phyloP scores from a whole-genome alignment of 1,139 yeast species.

The Geotrichum australiense region DNA sequence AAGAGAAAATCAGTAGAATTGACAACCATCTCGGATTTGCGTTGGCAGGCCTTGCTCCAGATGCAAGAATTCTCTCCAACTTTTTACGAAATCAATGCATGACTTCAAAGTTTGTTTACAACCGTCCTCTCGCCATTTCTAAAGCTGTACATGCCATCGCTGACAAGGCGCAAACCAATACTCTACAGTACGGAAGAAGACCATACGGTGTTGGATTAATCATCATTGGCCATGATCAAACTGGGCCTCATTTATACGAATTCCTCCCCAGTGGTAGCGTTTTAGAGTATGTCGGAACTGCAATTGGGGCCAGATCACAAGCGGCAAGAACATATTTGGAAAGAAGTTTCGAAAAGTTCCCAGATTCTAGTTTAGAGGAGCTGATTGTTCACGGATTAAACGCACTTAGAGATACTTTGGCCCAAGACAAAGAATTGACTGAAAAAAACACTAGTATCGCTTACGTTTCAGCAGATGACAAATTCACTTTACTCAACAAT shows the following conservation, averaged over 20 bases:
- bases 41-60: conserved; percentile 96
- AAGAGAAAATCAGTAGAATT: conserved; percentile 82
- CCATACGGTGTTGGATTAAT: conserved; percentile 97
- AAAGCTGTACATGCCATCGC: conserved; percentile 84
- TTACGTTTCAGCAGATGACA: conserved; percentile 73
- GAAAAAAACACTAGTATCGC: conserved; percentile 83
- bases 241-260: conserved; percentile 91
- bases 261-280: conserved; percentile 95
- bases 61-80: conserved; percentile 87
- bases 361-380: conserved; percentile 57
- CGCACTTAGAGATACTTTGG: conserved; percentile 87
- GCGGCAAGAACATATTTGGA: conserved; percentile 96
- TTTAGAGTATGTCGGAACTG: conserved; percentile 85
- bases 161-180: conserved; percentile 94
- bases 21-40: conserved; percentile 94
- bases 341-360: conserved; percentile 65
- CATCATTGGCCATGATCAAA: conserved; percentile 86
- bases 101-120: conserved; percentile 77
- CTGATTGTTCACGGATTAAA: conserved; percentile 81
- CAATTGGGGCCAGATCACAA: conserved; percentile 97
- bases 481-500: conserved; percentile 75
- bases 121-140: conserved; percentile 79
- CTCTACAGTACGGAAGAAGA: conserved; percentile 92
- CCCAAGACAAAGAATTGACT: conserved; percentile 89
- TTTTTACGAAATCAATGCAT: conserved; percentile 87